phyloP scores from a whole-genome alignment of 345 rosid species.

The Eucalyptus paniculata region DNA sequence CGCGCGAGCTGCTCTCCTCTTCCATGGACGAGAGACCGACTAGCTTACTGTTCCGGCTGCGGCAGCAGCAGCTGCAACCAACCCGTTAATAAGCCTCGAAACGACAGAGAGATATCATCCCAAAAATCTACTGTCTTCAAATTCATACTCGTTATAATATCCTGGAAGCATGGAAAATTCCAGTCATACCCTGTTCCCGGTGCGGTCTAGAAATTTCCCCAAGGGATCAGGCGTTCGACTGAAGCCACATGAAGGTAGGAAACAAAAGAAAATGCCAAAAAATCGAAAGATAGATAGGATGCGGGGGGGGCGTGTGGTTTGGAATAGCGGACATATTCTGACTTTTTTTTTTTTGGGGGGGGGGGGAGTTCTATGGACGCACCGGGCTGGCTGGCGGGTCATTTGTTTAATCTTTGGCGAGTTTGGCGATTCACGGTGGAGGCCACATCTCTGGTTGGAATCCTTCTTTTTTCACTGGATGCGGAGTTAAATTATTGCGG shows the following conservation, averaged over 20 bases:
- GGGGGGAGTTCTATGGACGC: too few relatives aligned
- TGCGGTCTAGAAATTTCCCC: not conserved
- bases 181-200: not conserved
- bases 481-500: not conserved
- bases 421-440: too few relatives aligned
- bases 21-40: not conserved
- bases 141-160: too few relatives aligned
- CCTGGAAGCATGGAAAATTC: not conserved
- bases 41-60: not conserved
- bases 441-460: too few relatives aligned
- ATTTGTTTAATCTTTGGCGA: not conserved
- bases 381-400: too few relatives aligned
- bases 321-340: not conserved
- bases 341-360: not conserved
- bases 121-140: not conserved
- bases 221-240: not conserved
- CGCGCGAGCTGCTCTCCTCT: not conserved
- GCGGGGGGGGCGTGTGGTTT: rapidly evolving
- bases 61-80: not conserved
- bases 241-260: not conserved
- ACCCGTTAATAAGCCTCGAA: not conserved
- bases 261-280: not conserved
- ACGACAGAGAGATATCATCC: not conserved
- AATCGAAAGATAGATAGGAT: not conserved
- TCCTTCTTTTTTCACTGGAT: not conserved